phyloP scores from a whole-genome alignment of 2,329 filamentous ascomycete genomes.

The Epicoccum nigrum region DNA sequence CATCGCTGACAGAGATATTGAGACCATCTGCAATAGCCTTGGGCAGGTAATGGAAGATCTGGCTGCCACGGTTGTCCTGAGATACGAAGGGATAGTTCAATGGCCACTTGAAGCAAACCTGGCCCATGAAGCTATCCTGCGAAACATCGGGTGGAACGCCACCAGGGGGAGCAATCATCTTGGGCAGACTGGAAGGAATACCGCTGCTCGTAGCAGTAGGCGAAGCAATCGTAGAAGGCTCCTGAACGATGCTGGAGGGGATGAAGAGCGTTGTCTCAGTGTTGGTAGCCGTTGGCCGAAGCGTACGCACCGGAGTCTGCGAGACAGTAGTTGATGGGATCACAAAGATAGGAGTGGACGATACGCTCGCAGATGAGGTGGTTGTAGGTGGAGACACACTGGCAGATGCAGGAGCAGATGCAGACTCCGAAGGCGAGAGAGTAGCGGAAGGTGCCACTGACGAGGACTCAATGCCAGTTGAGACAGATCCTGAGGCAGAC shows the following conservation, averaged over 20 bases:
- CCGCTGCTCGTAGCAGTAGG: slow-evolving; percentile 55
- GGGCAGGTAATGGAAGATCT: slow-evolving; percentile 84
- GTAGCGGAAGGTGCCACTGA: slow-evolving; percentile 6
- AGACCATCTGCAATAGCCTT: slow-evolving; percentile 72
- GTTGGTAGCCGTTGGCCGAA: slow-evolving; percentile 56
- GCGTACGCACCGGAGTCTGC: slow-evolving; percentile 46
- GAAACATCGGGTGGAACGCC: slow-evolving; percentile 61
- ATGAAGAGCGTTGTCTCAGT: slow-evolving; percentile 56
- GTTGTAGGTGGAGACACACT: slow-evolving; percentile 6
- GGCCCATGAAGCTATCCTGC: slow-evolving; percentile 72
- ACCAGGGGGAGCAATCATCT: slow-evolving; percentile 74
- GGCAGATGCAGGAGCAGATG: slow-evolving; percentile 10
- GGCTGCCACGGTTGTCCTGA: slow-evolving; percentile 73
- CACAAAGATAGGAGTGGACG: slow-evolving; percentile 23
- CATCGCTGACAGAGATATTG: slow-evolving; percentile 53
- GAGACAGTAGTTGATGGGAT: slow-evolving; percentile 27
- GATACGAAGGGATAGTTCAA: slow-evolving; percentile 85
- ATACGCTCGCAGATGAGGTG: slow-evolving; percentile 13
- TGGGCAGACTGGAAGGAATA: slow-evolving; percentile 72
- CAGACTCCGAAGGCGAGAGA: slow-evolving; percentile 13
- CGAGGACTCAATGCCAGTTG: slow-evolving; percentile 2
- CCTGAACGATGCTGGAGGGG: slow-evolving; percentile 67
- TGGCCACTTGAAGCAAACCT: slow-evolving; percentile 81
- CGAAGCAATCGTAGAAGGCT: slow-evolving; percentile 54
- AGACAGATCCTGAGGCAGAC: background rate